phyloP scores from a whole-genome alignment of 2,329 filamentous ascomycete species.

The Apiospora pterosperma region DNA sequence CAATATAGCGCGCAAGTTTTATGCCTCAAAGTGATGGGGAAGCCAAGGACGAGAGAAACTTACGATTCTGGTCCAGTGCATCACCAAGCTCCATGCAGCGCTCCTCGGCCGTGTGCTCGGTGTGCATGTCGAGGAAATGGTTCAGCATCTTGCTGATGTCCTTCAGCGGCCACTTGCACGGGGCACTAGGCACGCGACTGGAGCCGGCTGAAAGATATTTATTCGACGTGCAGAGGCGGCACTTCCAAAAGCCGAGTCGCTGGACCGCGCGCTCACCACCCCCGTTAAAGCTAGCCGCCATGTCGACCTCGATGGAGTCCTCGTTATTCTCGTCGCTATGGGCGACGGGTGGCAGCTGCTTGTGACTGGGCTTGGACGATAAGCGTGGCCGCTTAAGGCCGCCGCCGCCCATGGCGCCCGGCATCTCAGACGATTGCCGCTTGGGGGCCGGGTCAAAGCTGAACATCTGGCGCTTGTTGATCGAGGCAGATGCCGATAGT shows the following conservation, averaged over 20 bases:
- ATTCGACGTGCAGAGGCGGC: conserved; percentile 38
- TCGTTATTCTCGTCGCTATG: background rate
- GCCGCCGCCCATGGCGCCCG: background rate
- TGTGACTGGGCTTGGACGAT: conserved; percentile 4
- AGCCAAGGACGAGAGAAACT: conserved; percentile 15
- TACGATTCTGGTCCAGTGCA: conserved; percentile 38
- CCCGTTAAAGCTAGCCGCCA: conserved; percentile 3
- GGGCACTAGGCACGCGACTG: conserved; percentile 38
- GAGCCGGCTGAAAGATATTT: conserved; percentile 39
- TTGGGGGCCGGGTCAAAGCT: conserved; percentile 9
- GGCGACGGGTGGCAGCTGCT: background rate
- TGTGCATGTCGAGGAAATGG: conserved; percentile 43
- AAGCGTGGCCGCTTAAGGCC: conserved; percentile 7
- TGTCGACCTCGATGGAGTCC: conserved; percentile 11
- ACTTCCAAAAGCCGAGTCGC: conserved; percentile 45
- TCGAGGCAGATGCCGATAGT: background rate
- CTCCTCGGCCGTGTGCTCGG: conserved; percentile 38
- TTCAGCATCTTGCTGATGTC: conserved; percentile 45
- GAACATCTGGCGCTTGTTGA: background rate
- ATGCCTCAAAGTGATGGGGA: background rate
- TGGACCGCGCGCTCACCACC: conserved; percentile 25
- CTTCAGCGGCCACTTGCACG: conserved; percentile 44
- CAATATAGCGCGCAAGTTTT: background rate
- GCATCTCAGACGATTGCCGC: background rate
- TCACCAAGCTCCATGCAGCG: conserved; percentile 40